Base-by-base conservation (phyloP, 768 basidiomycete genomes). In the Imleria badia region DNA sequence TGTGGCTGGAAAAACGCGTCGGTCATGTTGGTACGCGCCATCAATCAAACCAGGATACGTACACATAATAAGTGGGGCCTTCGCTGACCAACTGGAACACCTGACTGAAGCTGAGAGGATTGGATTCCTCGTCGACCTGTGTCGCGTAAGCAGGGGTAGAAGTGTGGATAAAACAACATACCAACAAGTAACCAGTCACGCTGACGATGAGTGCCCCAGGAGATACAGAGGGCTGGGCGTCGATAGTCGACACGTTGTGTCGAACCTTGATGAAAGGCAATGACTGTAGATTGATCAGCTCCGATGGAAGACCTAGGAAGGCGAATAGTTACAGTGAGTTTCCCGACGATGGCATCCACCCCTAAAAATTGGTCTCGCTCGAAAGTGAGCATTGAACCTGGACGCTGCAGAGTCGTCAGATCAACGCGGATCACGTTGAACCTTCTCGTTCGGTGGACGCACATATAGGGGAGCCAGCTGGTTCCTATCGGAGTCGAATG, bases 91-190 rank as follows among this genome's bases (percentile, higher is more conserved):
- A 84, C 61, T 96, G 93, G 84, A 99, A 99, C 58, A 85, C 78
- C 74, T 99, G 97, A 60, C 86, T 91, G 78, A 91, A 99, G 64
- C 84, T 85, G 52, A 99, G 76, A n/a, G 91, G 84, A 61, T 90
- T 89, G 53, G 73, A 40, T 59, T 78, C 79, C 57, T 89, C 91
- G 62, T 98, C 95, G 60, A 98, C 84, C 91, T 93, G 60, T 33
- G 49, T 46, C 42, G 44, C 30, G 41, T 60, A 6, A 55, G 56
- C 43, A 43, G 54, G 19, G 44, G 3, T 36, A 47, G 29, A 40
- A 30, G 48, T 26, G 19, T 34, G 34, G 36, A 40, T 36, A 6
- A 22, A 31, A 2, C 5, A 38, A 74, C 84, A 59, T 60, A 91
- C 95, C 43, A 87, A 34, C 35, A 98, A 76, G 42, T 84, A 70